A percentile compares a stretch with the other conserved stretches of the same genome.
phyloP scores from a whole-genome alignment of 148 eudicot species.

The Nyssa sinensis region DNA sequence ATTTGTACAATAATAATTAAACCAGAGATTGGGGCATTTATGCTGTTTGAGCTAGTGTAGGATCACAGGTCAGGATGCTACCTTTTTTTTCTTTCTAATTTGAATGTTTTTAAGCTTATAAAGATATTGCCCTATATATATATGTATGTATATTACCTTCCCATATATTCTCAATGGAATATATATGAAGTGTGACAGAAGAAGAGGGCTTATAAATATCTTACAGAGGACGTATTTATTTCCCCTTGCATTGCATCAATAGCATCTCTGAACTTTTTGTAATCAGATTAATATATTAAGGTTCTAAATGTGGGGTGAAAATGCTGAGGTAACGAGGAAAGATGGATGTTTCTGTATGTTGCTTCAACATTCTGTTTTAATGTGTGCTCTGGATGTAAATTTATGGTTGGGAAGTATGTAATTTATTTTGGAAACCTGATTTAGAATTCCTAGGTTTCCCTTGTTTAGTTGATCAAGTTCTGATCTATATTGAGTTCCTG shows the following conservation, averaged over 20 bases:
- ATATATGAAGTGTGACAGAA: slow-evolving; percentile 86
- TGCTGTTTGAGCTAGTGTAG: slow-evolving; percentile 94
- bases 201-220: slow-evolving; percentile 67
- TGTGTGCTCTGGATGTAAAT: not conserved
- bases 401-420: not conserved
- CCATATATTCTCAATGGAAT: slow-evolving; percentile 90
- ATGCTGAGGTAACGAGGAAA: not conserved
- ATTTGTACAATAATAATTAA: slow-evolving; percentile 86
- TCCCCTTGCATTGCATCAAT: not conserved
- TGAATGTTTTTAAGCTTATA: too few relatives aligned
- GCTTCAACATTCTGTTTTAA: not conserved
- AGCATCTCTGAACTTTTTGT: not conserved
- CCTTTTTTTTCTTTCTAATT: not conserved
- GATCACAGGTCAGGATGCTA: slow-evolving; percentile 61
- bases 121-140: not conserved
- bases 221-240: slow-evolving; percentile 71
- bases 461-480: not conserved
- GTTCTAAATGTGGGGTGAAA: not conserved
- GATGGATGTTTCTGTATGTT: not conserved
- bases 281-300: not conserved
- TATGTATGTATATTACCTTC: slow-evolving; percentile 21
- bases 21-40: slow-evolving; percentile 89
- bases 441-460: not conserved
- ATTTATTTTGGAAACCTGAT: not conserved
- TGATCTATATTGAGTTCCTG: not conserved